Conservation (phyloP, 192 early-diverging fungal genomes). For the Funneliformis geosporum region DNA sequence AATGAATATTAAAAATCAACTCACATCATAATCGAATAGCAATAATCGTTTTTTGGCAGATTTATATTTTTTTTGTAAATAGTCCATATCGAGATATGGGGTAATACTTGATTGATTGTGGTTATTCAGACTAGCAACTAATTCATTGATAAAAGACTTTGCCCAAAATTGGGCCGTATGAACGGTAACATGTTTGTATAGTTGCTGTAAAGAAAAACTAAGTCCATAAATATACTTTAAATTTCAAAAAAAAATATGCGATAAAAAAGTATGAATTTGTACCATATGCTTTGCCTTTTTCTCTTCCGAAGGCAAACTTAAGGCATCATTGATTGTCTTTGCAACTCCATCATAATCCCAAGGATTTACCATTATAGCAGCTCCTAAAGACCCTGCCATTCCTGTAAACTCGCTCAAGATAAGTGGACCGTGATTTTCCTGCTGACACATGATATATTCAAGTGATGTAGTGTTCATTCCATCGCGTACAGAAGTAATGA, state of each 20-base stretch:
- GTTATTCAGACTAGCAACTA: slow-evolving; percentile 53
- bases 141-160: slow-evolving; percentile 73
- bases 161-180: slow-evolving; percentile 92
- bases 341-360: slow-evolving; percentile 87
- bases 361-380: slow-evolving; percentile 84
- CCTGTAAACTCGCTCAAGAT: slow-evolving; percentile 98
- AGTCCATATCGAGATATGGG: slow-evolving; percentile 43
- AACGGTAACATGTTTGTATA: slow-evolving; percentile 75
- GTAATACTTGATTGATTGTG: slow-evolving; percentile 49
- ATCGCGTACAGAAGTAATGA: slow-evolving; percentile 91
- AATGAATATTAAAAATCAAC: neutral
- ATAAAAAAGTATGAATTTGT: slow-evolving; percentile 10
- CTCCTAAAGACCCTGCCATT: slow-evolving; percentile 78
- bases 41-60: slow-evolving; percentile 74
- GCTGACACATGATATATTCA: slow-evolving; percentile 92
- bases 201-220: slow-evolving; percentile 48
- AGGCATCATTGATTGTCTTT: slow-evolving; percentile 70
- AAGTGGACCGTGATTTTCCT: slow-evolving; percentile 81
- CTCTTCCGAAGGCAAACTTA: slow-evolving; percentile 67
- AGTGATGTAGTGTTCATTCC: slow-evolving; percentile 98
- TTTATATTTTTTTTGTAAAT: slow-evolving; percentile 51
- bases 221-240: neutral
- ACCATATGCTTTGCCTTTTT: slow-evolving; percentile 61
- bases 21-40: slow-evolving; percentile 93
- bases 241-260: neutral